phyloP scores from a whole-genome alignment of 768 basidiomycete genomes.

The Chalciporus piperatus region DNA sequence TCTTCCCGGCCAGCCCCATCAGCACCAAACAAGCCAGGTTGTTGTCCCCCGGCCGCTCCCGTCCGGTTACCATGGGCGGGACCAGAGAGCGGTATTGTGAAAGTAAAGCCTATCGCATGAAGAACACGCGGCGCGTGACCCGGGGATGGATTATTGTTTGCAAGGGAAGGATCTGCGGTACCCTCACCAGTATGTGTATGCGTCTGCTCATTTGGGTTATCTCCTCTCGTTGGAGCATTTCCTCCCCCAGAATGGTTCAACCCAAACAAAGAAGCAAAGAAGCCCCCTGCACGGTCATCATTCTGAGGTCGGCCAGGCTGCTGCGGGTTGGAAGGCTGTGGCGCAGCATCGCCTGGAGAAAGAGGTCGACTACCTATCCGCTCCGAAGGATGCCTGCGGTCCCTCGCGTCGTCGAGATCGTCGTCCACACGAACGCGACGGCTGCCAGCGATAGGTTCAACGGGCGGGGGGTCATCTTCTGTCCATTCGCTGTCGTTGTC shows the following conservation, averaged over 20 bases:
- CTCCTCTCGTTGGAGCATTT: constrained; percentile 13
- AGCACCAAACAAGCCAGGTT: constrained; percentile 11
- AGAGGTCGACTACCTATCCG: constrained; percentile 36
- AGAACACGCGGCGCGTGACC: constrained; percentile 20
- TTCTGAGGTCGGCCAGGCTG: constrained; percentile 16
- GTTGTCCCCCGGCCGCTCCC: constrained; percentile 6
- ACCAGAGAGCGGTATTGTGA: constrained; percentile 35
- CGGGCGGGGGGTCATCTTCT: constrained; percentile 30
- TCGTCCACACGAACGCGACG: constrained; percentile 60
- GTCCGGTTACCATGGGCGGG: constrained; percentile 8
- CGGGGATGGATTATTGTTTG: constrained; percentile 21
- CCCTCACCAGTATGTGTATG: constrained; percentile 29
- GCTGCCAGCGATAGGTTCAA: constrained; percentile 33
- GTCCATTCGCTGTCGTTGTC: constrained; percentile 29
- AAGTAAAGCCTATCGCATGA: constrained; percentile 32
- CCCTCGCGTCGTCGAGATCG: constrained; percentile 58
- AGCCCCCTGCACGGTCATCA: constrained; percentile 4
- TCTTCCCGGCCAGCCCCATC: constrained; percentile 22
- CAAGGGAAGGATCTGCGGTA: constrained; percentile 13
- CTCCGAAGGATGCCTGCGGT: constrained; percentile 64
- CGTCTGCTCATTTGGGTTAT: constrained; percentile 20
- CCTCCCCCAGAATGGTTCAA: constrained; percentile 10
- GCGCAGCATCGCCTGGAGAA: constrained; percentile 17
- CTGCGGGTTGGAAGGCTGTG: constrained; percentile 22
- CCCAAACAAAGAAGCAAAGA: constrained; percentile 29